Conservation (phyloP, 1,139 yeast species). For the Debaryomycetaceae sp. region DNA sequence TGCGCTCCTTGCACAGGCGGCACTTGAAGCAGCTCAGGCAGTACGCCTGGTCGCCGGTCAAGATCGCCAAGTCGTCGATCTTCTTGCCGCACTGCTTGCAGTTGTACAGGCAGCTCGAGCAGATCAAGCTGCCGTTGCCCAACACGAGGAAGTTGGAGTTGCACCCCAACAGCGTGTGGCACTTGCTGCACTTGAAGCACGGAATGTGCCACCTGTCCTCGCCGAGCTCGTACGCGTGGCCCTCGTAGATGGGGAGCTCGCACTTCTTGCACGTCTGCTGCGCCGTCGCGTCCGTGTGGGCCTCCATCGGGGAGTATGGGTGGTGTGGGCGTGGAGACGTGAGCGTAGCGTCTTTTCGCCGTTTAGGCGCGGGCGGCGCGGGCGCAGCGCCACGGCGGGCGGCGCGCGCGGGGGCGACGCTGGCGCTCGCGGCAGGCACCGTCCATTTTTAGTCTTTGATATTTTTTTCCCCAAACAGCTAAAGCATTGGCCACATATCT, state of each 20-base stretch:
- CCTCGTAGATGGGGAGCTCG: constrained; percentile 52
- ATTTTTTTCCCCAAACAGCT: too few relatives aligned
- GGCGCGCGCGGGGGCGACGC: too few relatives aligned
- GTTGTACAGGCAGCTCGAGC: constrained; percentile 85
- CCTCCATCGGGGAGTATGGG: too few relatives aligned
- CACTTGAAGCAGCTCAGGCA: constrained; percentile 91
- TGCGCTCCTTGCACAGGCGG: constrained; percentile 81
- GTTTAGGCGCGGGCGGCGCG: too few relatives aligned
- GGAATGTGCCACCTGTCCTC: constrained; percentile 95
- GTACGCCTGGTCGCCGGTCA: constrained; percentile 93
- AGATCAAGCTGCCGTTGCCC: constrained; percentile 88
- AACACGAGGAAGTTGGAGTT: constrained; percentile 85
- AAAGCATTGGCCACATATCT: too few relatives aligned
- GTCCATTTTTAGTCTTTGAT: too few relatives aligned
- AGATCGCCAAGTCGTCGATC: constrained; percentile 92
- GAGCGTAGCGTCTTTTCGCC: too few relatives aligned
- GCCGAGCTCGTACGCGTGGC: constrained; percentile 81
- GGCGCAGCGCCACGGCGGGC: too few relatives aligned
- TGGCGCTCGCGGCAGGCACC: too few relatives aligned
- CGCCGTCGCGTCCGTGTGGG: too few relatives aligned
- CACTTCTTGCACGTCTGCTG: constrained; percentile 43
- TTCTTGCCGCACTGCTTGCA: constrained; percentile 86
- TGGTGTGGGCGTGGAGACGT: too few relatives aligned
- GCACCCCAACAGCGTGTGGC: constrained; percentile 73
- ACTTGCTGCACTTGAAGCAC: constrained; percentile 87